Conservation (phyloP, 2,329 filamentous ascomycete genomes). For the Chaetomium globosum region DNA sequence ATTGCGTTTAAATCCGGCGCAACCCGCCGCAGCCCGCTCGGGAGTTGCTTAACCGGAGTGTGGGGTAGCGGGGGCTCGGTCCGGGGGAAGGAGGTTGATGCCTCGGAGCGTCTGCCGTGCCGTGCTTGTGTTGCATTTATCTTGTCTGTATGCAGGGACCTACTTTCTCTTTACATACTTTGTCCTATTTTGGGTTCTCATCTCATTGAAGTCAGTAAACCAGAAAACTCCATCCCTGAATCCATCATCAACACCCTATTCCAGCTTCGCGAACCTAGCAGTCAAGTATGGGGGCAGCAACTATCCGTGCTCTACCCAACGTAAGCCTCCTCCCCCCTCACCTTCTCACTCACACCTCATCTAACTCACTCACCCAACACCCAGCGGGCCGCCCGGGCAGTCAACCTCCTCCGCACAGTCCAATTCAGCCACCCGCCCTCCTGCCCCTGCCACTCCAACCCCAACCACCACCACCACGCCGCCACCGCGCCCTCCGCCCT, state of each 20-base stretch:
- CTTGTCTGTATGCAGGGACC: background rate
- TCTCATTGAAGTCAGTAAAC: background rate
- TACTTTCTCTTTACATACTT: background rate
- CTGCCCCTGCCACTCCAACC: slow-evolving; percentile 92
- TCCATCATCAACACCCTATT: background rate
- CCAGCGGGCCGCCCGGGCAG: slow-evolving; percentile 64
- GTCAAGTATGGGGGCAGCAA: slow-evolving; percentile 34
- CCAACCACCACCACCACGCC: slow-evolving; percentile 72
- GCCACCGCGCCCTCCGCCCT: slow-evolving; percentile 45
- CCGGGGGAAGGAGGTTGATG: slow-evolving; percentile 11
- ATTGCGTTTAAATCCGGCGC: background rate
- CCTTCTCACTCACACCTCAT: background rate
- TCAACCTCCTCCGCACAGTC: slow-evolving; percentile 80
- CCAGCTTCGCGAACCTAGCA: background rate
- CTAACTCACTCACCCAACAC: background rate
- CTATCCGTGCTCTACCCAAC: slow-evolving; percentile 38
- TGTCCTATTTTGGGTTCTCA: background rate
- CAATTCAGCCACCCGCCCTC: slow-evolving; percentile 85
- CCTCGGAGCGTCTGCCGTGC: background rate
- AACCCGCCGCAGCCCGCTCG: slow-evolving; percentile 13
- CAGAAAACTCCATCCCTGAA: background rate
- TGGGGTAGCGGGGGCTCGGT: slow-evolving; percentile 20
- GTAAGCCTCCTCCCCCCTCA: slow-evolving; percentile 30
- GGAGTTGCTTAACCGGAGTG: slow-evolving; percentile 24
- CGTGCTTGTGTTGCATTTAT: background rate